Conservation (phyloP, 108 stramenopile genomes). For the Mediolabrus comicus region DNA sequence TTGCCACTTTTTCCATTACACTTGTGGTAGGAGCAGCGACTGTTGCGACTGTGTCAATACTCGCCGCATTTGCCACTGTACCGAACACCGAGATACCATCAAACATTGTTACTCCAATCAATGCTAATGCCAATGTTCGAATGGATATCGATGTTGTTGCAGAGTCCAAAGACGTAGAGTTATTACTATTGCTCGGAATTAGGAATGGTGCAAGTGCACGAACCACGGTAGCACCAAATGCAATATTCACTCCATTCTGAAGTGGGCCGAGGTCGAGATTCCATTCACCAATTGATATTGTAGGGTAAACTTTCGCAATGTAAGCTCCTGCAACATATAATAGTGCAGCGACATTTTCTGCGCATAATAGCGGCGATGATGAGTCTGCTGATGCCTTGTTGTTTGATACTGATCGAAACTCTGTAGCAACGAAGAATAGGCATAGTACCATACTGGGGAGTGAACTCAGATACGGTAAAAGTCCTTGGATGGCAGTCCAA, state of each 20-base stretch:
- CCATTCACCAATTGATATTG: constrained; percentile 1
- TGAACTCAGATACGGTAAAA: constrained; percentile 3
- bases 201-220: constrained; percentile 42
- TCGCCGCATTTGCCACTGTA: constrained; percentile 29
- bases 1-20: constrained; percentile 13
- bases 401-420: constrained; percentile 24
- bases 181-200: background rate
- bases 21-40: background rate
- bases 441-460: constrained; percentile 20
- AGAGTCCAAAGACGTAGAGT: background rate
- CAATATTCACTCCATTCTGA: constrained; percentile 57
- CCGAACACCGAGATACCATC: constrained; percentile 31
- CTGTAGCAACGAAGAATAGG: constrained; percentile 24
- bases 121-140: constrained; percentile 19
- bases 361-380: constrained; percentile 1
- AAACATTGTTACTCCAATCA: constrained; percentile 24
- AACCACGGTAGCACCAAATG: constrained; percentile 51
- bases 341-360: constrained; percentile 22
- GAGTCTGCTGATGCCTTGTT: background rate
- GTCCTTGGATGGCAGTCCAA: background rate
- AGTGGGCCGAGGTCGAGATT: constrained; percentile 45
- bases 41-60: background rate
- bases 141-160: constrained; percentile 27
- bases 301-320: constrained; percentile 26
- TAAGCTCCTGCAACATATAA: constrained; percentile 27